These are phyloP conservation scores for Hypoxylon lenormandii DNA, from an alignment of 495 filamentous ascomycete genomes.

Conservation along the genomic window DNA sequence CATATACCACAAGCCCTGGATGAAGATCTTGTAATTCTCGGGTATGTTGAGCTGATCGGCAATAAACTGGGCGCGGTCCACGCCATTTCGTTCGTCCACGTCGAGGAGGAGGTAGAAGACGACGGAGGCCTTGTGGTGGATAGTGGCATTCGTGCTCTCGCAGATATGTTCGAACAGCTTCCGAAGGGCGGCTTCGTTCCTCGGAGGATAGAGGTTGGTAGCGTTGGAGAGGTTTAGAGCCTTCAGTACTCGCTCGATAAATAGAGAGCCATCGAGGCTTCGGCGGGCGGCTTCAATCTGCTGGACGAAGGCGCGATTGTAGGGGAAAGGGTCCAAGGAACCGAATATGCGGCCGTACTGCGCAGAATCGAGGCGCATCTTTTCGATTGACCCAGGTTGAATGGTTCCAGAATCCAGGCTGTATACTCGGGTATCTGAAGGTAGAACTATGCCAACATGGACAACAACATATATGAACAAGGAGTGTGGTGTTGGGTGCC, in stretches of 20 bases:
- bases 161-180: conserved; percentile 74
- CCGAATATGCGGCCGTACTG: conserved; percentile 74
- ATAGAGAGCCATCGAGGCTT: conserved; percentile 72
- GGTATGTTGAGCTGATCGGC: conserved; percentile 66
- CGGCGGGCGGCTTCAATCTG: conserved; percentile 72
- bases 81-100: conserved; percentile 65
- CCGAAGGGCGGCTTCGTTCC: conserved; percentile 70
- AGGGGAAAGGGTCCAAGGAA: conserved; percentile 70
- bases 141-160: conserved; percentile 65
- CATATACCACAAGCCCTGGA: conserved; percentile 84
- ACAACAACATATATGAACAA: too few species aligned
- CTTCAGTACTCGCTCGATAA: conserved; percentile 78
- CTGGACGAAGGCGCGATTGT: conserved; percentile 67
- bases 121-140: conserved; percentile 80
- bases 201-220: conserved; percentile 75
- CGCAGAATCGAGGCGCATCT: conserved; percentile 57
- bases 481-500: too few species aligned
- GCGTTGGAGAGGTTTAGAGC: conserved; percentile 73
- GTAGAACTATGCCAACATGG: neutral
- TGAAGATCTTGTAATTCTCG: conserved; percentile 76
- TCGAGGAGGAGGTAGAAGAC: conserved; percentile 85
- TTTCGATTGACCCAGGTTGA: conserved; percentile 1
- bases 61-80: conserved; percentile 66
- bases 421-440: neutral
- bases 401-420: neutral